These are phyloP conservation scores for Typha latifolia DNA, from an alignment of 176 grass and related monocot species.

Conservation along the genomic window DNA sequence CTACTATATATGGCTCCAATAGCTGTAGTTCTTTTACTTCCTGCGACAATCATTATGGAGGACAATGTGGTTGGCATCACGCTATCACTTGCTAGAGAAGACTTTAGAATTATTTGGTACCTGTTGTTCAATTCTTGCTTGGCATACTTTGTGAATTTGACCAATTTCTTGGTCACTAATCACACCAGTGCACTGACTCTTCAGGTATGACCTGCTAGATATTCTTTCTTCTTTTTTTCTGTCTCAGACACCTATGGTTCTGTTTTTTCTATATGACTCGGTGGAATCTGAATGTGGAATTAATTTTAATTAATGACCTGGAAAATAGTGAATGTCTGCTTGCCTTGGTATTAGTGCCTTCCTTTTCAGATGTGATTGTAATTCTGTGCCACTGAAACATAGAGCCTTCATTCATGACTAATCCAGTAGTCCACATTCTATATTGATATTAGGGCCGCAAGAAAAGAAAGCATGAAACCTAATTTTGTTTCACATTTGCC, in stretches of 20 bases:
- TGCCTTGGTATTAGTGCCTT: too few relatives aligned
- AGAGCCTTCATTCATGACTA: too few relatives aligned
- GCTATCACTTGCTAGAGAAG: constrained; percentile 34
- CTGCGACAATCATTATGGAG: constrained; percentile 56
- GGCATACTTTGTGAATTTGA: constrained; percentile 53
- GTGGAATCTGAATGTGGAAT: neutral
- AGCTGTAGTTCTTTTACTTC: constrained; percentile 36
- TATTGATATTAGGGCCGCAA: too few relatives aligned
- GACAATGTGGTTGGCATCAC: constrained; percentile 40
- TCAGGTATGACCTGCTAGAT: constrained; percentile 21
- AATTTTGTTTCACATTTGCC: too few relatives aligned
- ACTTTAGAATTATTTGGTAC: constrained; percentile 46
- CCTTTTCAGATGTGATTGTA: too few relatives aligned
- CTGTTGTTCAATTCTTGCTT: constrained; percentile 48
- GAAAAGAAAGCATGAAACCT: too few relatives aligned
- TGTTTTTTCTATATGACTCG: neutral
- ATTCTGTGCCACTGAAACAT: too few relatives aligned
- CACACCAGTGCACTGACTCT: constrained; percentile 47
- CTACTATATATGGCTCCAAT: constrained; percentile 60
- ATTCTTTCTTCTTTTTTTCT: neutral
- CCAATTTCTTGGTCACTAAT: constrained; percentile 61
- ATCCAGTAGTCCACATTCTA: too few relatives aligned
- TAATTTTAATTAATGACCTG: too few relatives aligned
- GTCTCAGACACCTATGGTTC: neutral
- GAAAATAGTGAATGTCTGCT: too few relatives aligned